phyloP scores from a whole-genome alignment of 2,329 filamentous ascomycete genomes.

The Nemania sp. region DNA sequence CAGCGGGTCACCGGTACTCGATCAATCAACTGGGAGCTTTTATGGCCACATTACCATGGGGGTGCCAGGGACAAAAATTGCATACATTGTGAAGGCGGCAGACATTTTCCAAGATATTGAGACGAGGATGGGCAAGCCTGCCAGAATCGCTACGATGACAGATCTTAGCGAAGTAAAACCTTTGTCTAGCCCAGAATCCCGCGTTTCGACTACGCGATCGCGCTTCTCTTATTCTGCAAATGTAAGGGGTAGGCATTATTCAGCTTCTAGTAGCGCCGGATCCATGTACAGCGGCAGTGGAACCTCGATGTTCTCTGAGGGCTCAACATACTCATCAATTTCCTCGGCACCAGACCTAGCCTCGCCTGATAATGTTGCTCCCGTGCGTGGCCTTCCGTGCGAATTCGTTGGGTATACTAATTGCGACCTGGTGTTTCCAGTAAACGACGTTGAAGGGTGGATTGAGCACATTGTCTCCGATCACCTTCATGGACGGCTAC shows the following conservation, averaged over 20 bases:
- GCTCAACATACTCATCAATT: too few species aligned
- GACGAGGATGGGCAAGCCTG: background rate
- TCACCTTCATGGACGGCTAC: constrained; percentile 55
- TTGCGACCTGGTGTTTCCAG: constrained; percentile 56
- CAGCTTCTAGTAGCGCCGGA: too few species aligned
- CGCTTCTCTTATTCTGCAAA: too few species aligned
- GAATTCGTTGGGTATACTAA: constrained; percentile 56
- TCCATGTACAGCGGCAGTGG: too few species aligned
- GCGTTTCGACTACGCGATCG: too few species aligned
- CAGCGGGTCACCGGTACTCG: constrained; percentile 26
- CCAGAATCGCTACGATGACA: background rate
- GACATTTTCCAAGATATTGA: constrained; percentile 25
- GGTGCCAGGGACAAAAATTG: constrained; percentile 12
- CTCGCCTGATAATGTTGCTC: too few species aligned
- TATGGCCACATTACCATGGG: constrained; percentile 31
- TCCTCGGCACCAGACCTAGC: too few species aligned
- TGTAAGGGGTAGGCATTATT: too few species aligned
- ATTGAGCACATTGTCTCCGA: constrained; percentile 57
- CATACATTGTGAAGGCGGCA: constrained; percentile 13
- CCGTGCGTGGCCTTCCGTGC: constrained; percentile 55
- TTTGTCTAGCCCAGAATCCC: too few species aligned
- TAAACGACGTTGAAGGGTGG: constrained; percentile 58
- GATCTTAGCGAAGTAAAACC: background rate
- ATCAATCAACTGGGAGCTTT: background rate
- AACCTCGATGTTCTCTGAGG: too few species aligned